Base-by-base conservation (phyloP, 768 basidiomycete genomes). In the Hypholoma sublateritium region DNA sequence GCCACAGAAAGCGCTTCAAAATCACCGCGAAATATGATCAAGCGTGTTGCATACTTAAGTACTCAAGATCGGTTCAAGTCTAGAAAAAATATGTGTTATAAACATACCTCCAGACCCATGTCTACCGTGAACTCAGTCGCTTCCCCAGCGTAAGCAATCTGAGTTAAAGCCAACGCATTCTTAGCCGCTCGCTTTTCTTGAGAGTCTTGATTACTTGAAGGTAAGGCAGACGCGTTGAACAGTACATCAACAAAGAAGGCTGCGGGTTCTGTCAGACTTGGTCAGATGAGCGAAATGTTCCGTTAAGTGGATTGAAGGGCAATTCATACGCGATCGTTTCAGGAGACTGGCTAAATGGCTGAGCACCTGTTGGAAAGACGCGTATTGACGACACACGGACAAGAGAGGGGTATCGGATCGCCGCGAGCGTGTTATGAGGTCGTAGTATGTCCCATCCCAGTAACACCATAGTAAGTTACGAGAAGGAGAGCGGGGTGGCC, bases 21-120 rank as follows among this genome's bases (percentile, higher is more conserved):
- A 35, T 81, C 74, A n/a, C 91, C 91, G 64, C 86, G 87, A 59
- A 93, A 78, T 56, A 93, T 88, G 80, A 93, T 85, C 28, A 93
- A 75, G 43, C 91, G 86, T 19, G 90, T 91, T 3, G 86, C 82
- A 67, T 81, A 85, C 87, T 90, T 22, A 9, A 5, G 13, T 34
- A 8, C 16, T 28, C 32, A 1, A 25, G 39, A 45, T 41, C 19
- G 12, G 28, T 22, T 25, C 22, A 36, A 14, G 43, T 25, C 14
- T 35, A 16, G 28, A 24, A 35, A 35, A 24, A 36, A 49, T 47
- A 12, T 45, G 8, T 24, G 5, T 52, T 19, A 42, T 36, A 35
- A 22, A 74, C 81, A 54, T 62, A 85, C 91, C 71, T 91, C 87
- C 8, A 68, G 47, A 36, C 86, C 85, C 87, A 91, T 86, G 58